Evolutionary conservation across 148 eudicot species (phyloP), one percentile per base, ranked within the genome.

Genomic region (Cornus kousa): DNA sequence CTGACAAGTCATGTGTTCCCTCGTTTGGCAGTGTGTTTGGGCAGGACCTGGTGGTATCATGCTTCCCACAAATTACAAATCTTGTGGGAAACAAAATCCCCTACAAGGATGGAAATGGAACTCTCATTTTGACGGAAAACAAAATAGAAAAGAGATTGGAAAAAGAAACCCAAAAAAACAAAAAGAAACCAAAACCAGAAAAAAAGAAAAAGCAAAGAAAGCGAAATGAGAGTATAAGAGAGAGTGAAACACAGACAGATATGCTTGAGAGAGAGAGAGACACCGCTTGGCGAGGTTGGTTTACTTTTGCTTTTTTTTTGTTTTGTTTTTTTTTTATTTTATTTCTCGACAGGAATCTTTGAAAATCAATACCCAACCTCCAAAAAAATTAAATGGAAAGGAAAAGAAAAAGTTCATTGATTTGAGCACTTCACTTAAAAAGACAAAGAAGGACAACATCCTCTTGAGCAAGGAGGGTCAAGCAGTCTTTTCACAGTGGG

Each of bases 261-360:
- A 17, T 33, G 55, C 19, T 62, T 48, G 40, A 71, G 70, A 74
- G 66, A 76, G 75, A 76, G 83, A 81, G 67, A 74, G 75, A 13
- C 43, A 73, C 40, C 14, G 0, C 22, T 64, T 60, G 14, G 70
- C 23, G 70, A 81, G 77, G 82, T 77, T 84, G 82, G 48, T 72
- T 77, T 57, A 73, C 82, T 86, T 83, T 82, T 75, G 69, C 78
- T 78, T 81, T 86, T 75, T 43, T 43, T 43, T 6, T 43, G n/a
- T n/a, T n/a, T n/a, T n/a, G n/a, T n/a, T n/a, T n/a, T n/a, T n/a
- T n/a, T n/a, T 43, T 43, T 43, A 2, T 8, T 43, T 43, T 43
- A 0, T 70, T 20, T 78, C 74, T 75, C 82, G 82, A 86, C 83
- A 80, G 86, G 88, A 86, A 86, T 83, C 88, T 86, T 85, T 86